Conservation (phyloP, 805 yeast species). For the Candida yuanshanica region DNA sequence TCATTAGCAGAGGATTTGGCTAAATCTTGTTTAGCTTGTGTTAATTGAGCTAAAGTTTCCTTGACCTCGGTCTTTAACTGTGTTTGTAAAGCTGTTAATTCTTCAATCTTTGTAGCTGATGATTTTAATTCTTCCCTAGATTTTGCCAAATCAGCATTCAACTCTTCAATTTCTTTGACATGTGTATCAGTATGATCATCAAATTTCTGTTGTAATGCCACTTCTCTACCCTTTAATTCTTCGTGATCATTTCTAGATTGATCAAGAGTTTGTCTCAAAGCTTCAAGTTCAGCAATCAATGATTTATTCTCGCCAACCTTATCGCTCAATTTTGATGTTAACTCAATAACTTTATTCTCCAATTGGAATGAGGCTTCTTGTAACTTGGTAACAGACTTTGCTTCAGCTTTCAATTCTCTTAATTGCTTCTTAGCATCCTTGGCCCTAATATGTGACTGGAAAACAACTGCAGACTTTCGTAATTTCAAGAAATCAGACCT, state of each 20-base stretch:
- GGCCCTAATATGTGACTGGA: conserved; percentile 78
- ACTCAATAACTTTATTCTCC: conserved; percentile 95
- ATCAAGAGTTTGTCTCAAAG: conserved; percentile 43
- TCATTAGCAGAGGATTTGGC: conserved; percentile 58
- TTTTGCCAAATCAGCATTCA: conserved; percentile 50
- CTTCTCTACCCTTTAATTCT: conserved; percentile 47
- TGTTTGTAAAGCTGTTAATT: conserved; percentile 54
- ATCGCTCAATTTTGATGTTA: conserved; percentile 76
- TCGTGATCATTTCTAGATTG: conserved; percentile 51
- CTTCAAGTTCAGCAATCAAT: conserved; percentile 55
- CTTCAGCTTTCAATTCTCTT: conserved; percentile 67
- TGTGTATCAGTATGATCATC: conserved; percentile 43
- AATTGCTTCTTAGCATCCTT: conserved; percentile 65
- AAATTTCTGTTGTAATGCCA: conserved; percentile 43
- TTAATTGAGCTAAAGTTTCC: conserved; percentile 55
- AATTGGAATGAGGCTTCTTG: conserved; percentile 88
- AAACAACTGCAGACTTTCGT: conserved; percentile 52
- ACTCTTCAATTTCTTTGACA: conserved; percentile 37
- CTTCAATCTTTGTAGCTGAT: conserved; percentile 55
- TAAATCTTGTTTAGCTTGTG: conserved; percentile 52
- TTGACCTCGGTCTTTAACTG: conserved; percentile 60
- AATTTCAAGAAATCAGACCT: conserved; percentile 44
- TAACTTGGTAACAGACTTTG: conserved; percentile 84
- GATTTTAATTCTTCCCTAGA: conserved; percentile 52
- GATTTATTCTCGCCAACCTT: conserved; percentile 80